These are phyloP conservation scores for Penicillium flavigenum DNA, from an alignment of 495 filamentous ascomycete genomes.

Conservation along the genomic window DNA sequence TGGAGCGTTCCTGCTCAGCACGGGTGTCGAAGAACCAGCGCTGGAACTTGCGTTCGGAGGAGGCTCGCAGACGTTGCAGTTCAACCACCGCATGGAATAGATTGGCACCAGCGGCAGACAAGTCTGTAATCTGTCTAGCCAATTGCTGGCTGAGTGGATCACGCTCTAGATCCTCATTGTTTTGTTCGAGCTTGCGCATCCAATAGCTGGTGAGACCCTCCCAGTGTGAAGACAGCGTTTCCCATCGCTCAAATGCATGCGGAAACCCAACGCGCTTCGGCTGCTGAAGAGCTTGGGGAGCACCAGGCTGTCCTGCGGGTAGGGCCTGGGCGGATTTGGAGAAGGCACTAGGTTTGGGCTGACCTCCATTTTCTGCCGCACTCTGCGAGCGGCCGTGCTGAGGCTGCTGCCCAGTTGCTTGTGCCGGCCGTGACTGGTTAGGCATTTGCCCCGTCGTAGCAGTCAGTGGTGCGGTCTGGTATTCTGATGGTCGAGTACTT, in stretches of 20 bases:
- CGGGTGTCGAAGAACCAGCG: constrained; percentile 97
- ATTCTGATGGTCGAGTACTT: constrained; percentile 17
- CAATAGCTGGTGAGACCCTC: constrained; percentile 96
- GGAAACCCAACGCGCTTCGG: constrained; percentile 64
- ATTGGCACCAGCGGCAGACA: constrained; percentile 94
- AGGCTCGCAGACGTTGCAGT: constrained; percentile 90
- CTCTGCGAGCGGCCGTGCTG: constrained; percentile 31
- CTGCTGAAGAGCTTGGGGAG: constrained; percentile 40
- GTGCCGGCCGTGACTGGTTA: constrained; percentile 19
- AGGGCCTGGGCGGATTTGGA: constrained; percentile 33
- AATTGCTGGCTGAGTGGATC: constrained; percentile 85
- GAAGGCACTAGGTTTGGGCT: constrained; percentile 15
- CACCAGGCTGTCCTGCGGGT: constrained; percentile 26
- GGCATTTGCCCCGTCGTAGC: constrained; percentile 8
- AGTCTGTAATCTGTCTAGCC: constrained; percentile 88
- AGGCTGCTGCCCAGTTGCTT: constrained; percentile 33
- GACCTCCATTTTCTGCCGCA: constrained; percentile 25
- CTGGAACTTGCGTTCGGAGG: constrained; percentile 95
- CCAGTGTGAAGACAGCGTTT: constrained; percentile 95
- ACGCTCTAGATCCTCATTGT: constrained; percentile 75
- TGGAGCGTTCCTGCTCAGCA: constrained; percentile 77
- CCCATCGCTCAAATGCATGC: constrained; percentile 97
- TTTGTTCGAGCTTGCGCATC: constrained; percentile 89
- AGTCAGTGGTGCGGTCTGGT: constrained; percentile 17
- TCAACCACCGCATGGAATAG: constrained; percentile 98